Conservation (phyloP, 2,329 filamentous ascomycete genomes). For the Aotearoamyces nothofagi region DNA sequence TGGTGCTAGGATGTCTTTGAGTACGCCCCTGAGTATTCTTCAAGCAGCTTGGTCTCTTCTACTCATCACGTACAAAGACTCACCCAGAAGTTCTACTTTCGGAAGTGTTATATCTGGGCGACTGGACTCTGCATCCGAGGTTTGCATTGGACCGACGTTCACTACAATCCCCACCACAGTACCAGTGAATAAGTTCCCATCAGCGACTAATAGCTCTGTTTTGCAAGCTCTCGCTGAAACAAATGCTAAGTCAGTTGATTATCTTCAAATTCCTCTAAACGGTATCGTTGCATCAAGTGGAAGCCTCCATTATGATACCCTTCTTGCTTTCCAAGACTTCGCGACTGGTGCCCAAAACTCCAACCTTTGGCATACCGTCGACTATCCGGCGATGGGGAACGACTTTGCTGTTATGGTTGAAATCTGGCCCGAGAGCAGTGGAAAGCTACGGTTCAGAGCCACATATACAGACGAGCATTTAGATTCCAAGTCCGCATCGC, state of each 20-base stretch:
- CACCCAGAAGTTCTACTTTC: too few relatives aligned
- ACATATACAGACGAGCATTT: constrained; percentile 15
- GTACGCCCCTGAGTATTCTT: too few relatives aligned
- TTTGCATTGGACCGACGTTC: too few relatives aligned
- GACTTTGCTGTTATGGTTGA: constrained; percentile 20
- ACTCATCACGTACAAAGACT: too few relatives aligned
- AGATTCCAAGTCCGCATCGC: constrained; percentile 10
- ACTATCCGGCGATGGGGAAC: constrained; percentile 13
- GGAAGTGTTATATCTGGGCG: too few relatives aligned
- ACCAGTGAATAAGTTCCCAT: too few relatives aligned
- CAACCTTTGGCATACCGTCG: constrained; percentile 1
- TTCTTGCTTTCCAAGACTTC: constrained; percentile 3
- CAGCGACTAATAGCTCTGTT: too few relatives aligned
- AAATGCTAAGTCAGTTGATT: constrained; percentile 1
- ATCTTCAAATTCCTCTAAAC: constrained; percentile 2
- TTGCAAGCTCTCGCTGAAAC: constrained; percentile 1
- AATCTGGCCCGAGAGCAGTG: constrained; percentile 14
- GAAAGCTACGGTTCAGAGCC: constrained; percentile 15
- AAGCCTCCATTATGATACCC: constrained; percentile 1
- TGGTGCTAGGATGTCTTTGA: too few relatives aligned
- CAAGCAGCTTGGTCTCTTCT: too few relatives aligned
- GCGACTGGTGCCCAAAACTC: neutral
- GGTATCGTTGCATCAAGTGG: constrained; percentile 1
- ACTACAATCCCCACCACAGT: too few relatives aligned
- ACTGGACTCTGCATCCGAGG: too few relatives aligned